phyloP scores from a whole-genome alignment of 805 yeast species.

The Wickerhamiella dianesei region DNA sequence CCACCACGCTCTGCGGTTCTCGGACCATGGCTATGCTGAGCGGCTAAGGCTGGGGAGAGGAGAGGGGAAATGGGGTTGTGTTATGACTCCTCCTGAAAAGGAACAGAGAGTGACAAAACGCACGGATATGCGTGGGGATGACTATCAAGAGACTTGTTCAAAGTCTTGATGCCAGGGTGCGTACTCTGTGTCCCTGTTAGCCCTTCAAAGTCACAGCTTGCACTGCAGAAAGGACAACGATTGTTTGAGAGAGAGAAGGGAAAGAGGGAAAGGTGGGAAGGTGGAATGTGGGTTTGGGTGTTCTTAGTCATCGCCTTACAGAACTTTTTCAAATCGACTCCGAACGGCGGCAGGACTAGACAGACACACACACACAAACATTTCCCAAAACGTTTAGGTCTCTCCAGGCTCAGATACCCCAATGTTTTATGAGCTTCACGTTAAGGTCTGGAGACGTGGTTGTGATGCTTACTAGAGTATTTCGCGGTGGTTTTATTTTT shows the following conservation, averaged over 20 bases:
- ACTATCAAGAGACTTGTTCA: not conserved
- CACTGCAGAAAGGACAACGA: not conserved
- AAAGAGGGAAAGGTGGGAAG: not conserved
- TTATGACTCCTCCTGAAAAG: not conserved
- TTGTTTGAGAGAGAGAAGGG: not conserved
- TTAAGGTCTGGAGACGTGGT: too few relatives aligned
- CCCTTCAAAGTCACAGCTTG: not conserved
- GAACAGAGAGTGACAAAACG: not conserved
- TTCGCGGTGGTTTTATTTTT: too few relatives aligned
- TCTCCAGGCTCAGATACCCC: too few relatives aligned
- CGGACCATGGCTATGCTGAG: not conserved
- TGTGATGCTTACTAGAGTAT: too few relatives aligned
- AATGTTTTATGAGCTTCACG: too few relatives aligned
- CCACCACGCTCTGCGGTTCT: constrained; percentile 40
- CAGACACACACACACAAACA: too few relatives aligned
- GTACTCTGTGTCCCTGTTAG: not conserved
- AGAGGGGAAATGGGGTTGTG: not conserved
- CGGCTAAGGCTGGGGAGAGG: not conserved
- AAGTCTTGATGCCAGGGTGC: not conserved
- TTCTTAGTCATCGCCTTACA: not conserved
- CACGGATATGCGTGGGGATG: not conserved
- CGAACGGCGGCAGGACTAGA: too few relatives aligned
- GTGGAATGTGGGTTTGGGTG: not conserved
- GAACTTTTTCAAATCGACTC: not conserved
- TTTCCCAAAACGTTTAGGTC: too few relatives aligned